These are phyloP conservation scores for Sarocladiaceae sp. DNA, from an alignment of 2,329 filamentous ascomycete species.

Conservation along the genomic window DNA sequence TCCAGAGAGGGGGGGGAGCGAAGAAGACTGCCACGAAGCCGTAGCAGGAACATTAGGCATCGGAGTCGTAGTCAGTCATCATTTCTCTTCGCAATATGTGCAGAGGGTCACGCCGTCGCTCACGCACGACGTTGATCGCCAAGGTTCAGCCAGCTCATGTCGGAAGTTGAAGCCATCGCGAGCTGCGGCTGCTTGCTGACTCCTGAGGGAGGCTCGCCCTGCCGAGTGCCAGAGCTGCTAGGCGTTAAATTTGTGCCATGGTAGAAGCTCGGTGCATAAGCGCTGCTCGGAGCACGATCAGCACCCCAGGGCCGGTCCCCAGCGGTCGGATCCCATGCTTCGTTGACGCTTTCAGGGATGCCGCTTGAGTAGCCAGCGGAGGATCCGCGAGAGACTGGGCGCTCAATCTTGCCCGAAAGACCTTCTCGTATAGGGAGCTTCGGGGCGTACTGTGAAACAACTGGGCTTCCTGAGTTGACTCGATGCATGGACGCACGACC, in stretches of 20 bases:
- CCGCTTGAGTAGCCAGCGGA: conserved; percentile 59
- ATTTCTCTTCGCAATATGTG: background rate
- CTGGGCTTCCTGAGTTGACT: conserved; percentile 67
- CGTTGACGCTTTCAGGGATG: conserved; percentile 59
- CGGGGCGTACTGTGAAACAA: conserved; percentile 55
- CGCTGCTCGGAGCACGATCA: conserved; percentile 47
- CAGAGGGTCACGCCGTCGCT: background rate
- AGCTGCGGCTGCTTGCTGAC: conserved; percentile 48
- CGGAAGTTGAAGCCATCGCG: conserved; percentile 46
- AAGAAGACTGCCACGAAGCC: background rate
- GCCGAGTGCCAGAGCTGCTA: conserved; percentile 24
- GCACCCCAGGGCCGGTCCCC: conserved; percentile 43
- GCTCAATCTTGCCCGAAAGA: conserved; percentile 58
- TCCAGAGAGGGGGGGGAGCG: background rate
- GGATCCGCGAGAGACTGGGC: conserved; percentile 46
- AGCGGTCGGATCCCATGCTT: conserved; percentile 48
- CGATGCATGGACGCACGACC: conserved; percentile 59
- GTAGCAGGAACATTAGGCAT: conserved; percentile 4
- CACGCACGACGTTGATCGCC: conserved; percentile 38
- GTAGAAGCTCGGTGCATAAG: conserved; percentile 44
- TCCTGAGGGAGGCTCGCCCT: conserved; percentile 23
- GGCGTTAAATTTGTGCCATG: conserved; percentile 33
- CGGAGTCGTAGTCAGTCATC: conserved; percentile 1
- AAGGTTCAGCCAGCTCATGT: conserved; percentile 80
- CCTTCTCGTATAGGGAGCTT: conserved; percentile 50